Evolutionary conservation across 352 stramenopile genomes (phyloP).

Genomic region (Pythium sukuiense): DNA sequence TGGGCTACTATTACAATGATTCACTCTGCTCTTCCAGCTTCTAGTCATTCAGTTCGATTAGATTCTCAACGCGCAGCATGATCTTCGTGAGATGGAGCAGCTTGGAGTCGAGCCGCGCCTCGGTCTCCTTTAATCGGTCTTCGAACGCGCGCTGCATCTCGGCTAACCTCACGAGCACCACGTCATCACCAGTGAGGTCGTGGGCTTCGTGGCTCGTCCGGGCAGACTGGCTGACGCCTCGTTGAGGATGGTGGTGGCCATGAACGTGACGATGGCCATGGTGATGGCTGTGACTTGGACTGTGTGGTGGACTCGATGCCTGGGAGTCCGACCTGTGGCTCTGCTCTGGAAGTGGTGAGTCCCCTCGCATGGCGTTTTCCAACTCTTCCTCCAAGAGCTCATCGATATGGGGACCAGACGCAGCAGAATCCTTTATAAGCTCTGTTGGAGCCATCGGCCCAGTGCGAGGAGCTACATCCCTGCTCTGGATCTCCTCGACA

Average conservation of each 20-base stretch:
- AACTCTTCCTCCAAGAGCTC: constrained; percentile 5
- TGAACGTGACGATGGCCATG: constrained; percentile 3
- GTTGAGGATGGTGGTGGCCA: background rate
- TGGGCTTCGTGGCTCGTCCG: background rate
- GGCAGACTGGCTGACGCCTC: constrained; percentile 1
- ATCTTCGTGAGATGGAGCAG: constrained; percentile 71
- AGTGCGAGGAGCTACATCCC: background rate
- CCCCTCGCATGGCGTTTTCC: background rate
- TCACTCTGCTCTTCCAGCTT: background rate
- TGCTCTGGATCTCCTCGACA: background rate
- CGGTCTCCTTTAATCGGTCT: constrained; percentile 53
- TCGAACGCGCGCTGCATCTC: constrained; percentile 67
- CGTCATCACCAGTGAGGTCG: constrained; percentile 36
- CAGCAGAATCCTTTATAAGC: background rate
- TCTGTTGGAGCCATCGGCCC: background rate
- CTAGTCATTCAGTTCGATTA: constrained; percentile 58
- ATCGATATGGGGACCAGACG: background rate
- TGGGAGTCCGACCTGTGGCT: background rate
- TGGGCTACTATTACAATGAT: background rate
- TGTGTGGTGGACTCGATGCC: background rate
- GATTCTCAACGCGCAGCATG: constrained; percentile 54
- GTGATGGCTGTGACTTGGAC: constrained; percentile 6
- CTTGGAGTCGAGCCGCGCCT: constrained; percentile 68
- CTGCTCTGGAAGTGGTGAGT: background rate
- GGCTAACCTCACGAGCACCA: constrained; percentile 46